Base-by-base conservation (phyloP, 2,329 filamentous ascomycete genomes). In the Xylariaceae sp. region DNA sequence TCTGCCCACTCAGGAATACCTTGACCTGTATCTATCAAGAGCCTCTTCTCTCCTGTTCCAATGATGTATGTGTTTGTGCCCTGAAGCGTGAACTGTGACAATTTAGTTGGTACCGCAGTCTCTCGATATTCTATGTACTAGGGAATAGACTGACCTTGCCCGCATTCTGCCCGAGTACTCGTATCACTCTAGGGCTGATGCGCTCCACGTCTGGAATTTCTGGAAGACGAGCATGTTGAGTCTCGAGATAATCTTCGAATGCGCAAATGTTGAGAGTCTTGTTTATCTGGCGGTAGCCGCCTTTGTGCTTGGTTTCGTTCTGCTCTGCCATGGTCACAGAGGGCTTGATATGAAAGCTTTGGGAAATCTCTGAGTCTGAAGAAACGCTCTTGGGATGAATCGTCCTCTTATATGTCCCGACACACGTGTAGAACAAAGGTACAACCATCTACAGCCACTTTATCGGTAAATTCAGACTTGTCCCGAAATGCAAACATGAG, bases 11-110 rank as follows among this genome's bases (percentile, higher is more conserved):
- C 71, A 2, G 80, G 77, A 48, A 75, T 77, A 39, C 87, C 88
- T 66, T 89, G 81, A 34, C 83, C 88, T 0, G 87, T 90, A 66
- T 92, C 88, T 61, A 92, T 81, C 12, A 92, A 74, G 46, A 91
- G 71, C 1, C 88, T 78, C 11, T 72, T 66, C 1, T 71, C 60
- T 3, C 87, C 87, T 5, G 77, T 80, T 31, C 88, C 88, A 51
- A 92, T 66, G 36, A 92, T 77, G 66, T 91, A 92, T 16, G 88
- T 91, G 66, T 92, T 91, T 55, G 88, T 90, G 50, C 86, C 79
- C 74, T 77, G 72, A n/a, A 75, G 62, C 16, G 73, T 70, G 53
- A 74, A 75, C 79, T 90, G 42, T 16, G 5, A 48, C 17, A 42
- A 42, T 5, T 12, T 17, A 17, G 17, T 38, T 13, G 16, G 34